These are phyloP conservation scores for Tremella fuciformis DNA, from an alignment of 768 basidiomycete species.

Conservation along the genomic window DNA sequence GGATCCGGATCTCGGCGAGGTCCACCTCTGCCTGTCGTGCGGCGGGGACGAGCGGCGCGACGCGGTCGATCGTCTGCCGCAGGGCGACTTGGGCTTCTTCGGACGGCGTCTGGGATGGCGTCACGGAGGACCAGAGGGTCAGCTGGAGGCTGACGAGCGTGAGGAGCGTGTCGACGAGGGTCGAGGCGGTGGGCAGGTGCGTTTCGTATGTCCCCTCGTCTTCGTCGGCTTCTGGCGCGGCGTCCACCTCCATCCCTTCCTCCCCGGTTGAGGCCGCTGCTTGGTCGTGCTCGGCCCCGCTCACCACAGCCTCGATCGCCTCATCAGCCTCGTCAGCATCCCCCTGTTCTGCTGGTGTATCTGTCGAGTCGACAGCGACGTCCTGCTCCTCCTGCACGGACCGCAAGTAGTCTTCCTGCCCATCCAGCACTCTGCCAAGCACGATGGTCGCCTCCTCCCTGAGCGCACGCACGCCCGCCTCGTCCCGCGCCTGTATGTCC, in stretches of 20 bases:
- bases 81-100: constrained; percentile 33
- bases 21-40: constrained; percentile 45
- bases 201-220: constrained; percentile 34
- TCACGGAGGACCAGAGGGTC: constrained; percentile 36
- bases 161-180: constrained; percentile 39
- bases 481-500: constrained; percentile 27
- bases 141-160: constrained; percentile 29
- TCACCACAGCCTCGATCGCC: constrained; percentile 18
- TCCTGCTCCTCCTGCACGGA: constrained; percentile 3
- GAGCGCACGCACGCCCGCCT: constrained; percentile 20
- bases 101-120: constrained; percentile 20
- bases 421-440: constrained; percentile 34
- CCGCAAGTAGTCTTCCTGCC: constrained; percentile 43
- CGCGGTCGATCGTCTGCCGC: constrained; percentile 30
- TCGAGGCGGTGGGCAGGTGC: constrained; percentile 38
- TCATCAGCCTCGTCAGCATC: constrained; percentile 32
- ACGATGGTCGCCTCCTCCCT: constrained; percentile 38
- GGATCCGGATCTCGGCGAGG: constrained; percentile 39
- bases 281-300: constrained; percentile 23
- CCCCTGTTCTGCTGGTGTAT: background rate
- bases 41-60: constrained; percentile 17
- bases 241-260: constrained; percentile 21
- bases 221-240: constrained; percentile 6
- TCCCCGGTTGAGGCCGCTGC: too few relatives aligned
- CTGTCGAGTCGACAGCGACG: background rate